Evolutionary conservation across 2,329 filamentous ascomycete species (phyloP).

Genomic region (Pyrenochaeta sp.): DNA sequence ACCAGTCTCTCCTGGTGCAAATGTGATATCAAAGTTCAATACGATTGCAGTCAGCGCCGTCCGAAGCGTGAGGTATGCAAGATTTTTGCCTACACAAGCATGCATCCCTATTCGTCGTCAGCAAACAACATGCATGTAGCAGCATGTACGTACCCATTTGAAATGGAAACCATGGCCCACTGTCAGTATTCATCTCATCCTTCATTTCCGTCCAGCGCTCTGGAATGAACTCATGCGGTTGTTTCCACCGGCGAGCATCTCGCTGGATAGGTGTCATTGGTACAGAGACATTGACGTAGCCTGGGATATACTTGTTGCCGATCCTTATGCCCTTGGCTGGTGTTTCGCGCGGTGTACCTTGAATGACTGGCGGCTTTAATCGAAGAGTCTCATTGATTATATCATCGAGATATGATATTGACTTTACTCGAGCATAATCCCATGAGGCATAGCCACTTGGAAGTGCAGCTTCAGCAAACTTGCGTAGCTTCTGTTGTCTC

Average conservation of each 20-base stretch:
- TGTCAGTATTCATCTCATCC: slow-evolving; percentile 25
- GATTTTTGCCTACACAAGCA: slow-evolving; percentile 26
- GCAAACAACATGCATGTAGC: background rate
- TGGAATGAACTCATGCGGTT: slow-evolving; percentile 21
- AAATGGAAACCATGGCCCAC: slow-evolving; percentile 25
- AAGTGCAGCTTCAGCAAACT: slow-evolving; percentile 38
- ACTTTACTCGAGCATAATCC: slow-evolving; percentile 39
- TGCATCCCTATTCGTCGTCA: slow-evolving; percentile 24
- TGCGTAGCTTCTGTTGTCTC: slow-evolving; percentile 41
- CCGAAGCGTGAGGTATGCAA: slow-evolving; percentile 23
- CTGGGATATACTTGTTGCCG: slow-evolving; percentile 19
- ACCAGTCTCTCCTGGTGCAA: slow-evolving; percentile 27
- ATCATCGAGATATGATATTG: slow-evolving; percentile 43
- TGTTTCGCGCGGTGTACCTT: slow-evolving; percentile 49
- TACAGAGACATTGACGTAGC: slow-evolving; percentile 18
- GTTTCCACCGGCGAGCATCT: slow-evolving; percentile 21
- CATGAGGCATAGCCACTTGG: slow-evolving; percentile 31
- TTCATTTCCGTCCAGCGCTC: slow-evolving; percentile 25
- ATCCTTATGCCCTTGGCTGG: slow-evolving; percentile 46
- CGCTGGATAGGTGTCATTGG: slow-evolving; percentile 16
- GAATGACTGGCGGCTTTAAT: slow-evolving; percentile 50
- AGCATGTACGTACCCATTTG: slow-evolving; percentile 11
- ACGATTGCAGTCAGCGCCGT: slow-evolving; percentile 20
- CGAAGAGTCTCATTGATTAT: slow-evolving; percentile 48
- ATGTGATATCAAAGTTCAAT: slow-evolving; percentile 21